Evolutionary conservation across 257 asterid species (phyloP), one percentile per base, ranked within the genome.

Genomic region (Capsicum pubescens): DNA sequence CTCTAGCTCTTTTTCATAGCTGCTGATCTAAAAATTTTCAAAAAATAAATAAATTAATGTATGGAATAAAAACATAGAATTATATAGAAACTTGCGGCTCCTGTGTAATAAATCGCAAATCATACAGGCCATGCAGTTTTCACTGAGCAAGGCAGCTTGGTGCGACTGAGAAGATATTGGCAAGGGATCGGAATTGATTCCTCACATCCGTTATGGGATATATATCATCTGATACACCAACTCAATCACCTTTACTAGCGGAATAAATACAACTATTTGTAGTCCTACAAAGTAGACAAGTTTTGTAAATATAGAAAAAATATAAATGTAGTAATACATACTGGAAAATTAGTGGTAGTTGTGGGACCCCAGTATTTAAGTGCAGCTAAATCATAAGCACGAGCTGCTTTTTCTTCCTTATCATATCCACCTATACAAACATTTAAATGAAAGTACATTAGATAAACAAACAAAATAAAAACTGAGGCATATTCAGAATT

Each of bases 301-400:
- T 48, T 46, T 44, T 6, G 8, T 80, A n/a, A 56, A 56, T 12
- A 39, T 39, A 52, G 10, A 9, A 9, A 52, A 52, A 66, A 13
- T 35, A 13, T 11, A 3, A 35, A 35, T 35, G 4, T 58, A 26
- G 32, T 26, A 26, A 26, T 26, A 83, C 94, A 90, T 44, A 95
- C 99, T 3, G 97, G 97, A 83, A 95, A 94, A 90, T 95, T 95
- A 0, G 99, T 94, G 79, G 99, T 95, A 11, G 98, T 94, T 66
- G 99, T 90, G 10, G 96, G 88, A 68, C 98, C 98, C 98, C 98
- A 93, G 64, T 95, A 95, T 56, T 93, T 95, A 79, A 95, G 82
- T 69, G 97, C 98, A n/a, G 98, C 98, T 89, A 95, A 93, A 91
- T 95, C 98, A 84, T 95, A 95, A 54, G 98, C 89, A 78, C 98